Evolutionary conservation across 108 stramenopile species (phyloP).

Genomic region (Nitzschia sp.): DNA sequence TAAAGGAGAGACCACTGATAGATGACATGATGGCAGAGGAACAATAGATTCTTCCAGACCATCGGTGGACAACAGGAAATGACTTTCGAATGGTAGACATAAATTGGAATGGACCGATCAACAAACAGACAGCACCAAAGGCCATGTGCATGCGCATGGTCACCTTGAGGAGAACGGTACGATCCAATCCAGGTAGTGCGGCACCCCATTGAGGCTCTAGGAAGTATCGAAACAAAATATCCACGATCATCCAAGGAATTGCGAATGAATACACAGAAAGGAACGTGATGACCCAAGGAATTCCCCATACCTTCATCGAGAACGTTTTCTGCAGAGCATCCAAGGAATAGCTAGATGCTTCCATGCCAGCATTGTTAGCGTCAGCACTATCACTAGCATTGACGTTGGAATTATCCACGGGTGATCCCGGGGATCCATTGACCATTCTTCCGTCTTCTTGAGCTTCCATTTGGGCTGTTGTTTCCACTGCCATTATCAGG

Average conservation of each 20-base stretch:
- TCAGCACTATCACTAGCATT: no score
- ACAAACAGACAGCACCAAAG: constrained; percentile 29
- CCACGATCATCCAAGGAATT: constrained; percentile 24
- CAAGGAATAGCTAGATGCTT: no score
- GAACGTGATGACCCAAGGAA: constrained; percentile 36
- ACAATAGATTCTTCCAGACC: constrained; percentile 35
- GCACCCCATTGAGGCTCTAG: constrained; percentile 21
- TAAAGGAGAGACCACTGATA: constrained; percentile 36
- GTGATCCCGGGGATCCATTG: no score
- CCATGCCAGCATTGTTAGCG: no score
- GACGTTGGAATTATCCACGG: no score
- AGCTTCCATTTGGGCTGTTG: no score
- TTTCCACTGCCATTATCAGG: no score
- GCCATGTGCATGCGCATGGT: constrained; percentile 44
- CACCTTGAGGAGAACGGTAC: constrained; percentile 27
- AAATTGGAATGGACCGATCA: constrained; percentile 39
- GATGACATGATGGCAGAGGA: constrained; percentile 23
- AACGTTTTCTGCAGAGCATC: no score
- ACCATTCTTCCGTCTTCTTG: no score
- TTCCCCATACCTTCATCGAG: constrained; percentile 17
- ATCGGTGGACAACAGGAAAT: constrained; percentile 31
- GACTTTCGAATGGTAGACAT: constrained; percentile 11
- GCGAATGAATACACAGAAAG: constrained; percentile 31
- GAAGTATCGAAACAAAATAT: constrained; percentile 38
- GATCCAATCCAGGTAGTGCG: constrained; percentile 41